phyloP scores from a whole-genome alignment of 805 yeast species.

The Candida yuanshanica region DNA sequence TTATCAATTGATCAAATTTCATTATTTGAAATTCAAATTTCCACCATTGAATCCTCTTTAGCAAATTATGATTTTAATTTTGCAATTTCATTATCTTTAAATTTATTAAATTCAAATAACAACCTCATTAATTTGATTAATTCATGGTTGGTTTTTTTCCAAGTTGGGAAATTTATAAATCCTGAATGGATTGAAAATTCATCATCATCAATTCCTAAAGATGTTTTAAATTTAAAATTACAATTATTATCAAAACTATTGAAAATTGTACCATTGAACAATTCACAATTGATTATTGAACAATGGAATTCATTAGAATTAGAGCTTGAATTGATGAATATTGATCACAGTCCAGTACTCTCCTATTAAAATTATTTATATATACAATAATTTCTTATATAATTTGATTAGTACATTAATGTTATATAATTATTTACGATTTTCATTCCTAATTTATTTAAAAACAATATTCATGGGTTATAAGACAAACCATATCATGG shows the following conservation, averaged over 20 bases:
- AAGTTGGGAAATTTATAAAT: conserved; percentile 4
- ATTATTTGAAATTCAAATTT: conserved; percentile 27
- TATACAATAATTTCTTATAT: too few relatives aligned
- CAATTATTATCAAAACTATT: conserved; percentile 2
- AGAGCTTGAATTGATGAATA: conserved; percentile 28
- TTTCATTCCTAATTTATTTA: too few relatives aligned
- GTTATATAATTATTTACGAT: too few relatives aligned
- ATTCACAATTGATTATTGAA: conserved; percentile 47
- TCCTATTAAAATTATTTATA: not conserved
- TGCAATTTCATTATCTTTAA: conserved; percentile 43
- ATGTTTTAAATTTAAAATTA: not conserved
- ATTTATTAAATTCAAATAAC: conserved; percentile 15
- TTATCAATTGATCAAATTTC: conserved; percentile 23
- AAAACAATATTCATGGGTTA: too few relatives aligned
- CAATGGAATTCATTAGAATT: conserved; percentile 56
- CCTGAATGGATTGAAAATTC: not conserved
- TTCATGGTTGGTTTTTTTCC: conserved; percentile 49
- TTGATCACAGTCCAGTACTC: too few relatives aligned
- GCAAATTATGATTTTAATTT: conserved; percentile 54
- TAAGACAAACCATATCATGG: not conserved
- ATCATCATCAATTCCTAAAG: not conserved
- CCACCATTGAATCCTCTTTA: conserved; percentile 64
- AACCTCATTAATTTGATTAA: conserved; percentile 14
- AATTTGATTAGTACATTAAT: too few relatives aligned
- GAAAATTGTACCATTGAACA: conserved; percentile 29